Evolutionary conservation across 2,329 filamentous ascomycete species (phyloP), one percentile per base, ranked within the genome.

Genomic region (Cercospora zeina): DNA sequence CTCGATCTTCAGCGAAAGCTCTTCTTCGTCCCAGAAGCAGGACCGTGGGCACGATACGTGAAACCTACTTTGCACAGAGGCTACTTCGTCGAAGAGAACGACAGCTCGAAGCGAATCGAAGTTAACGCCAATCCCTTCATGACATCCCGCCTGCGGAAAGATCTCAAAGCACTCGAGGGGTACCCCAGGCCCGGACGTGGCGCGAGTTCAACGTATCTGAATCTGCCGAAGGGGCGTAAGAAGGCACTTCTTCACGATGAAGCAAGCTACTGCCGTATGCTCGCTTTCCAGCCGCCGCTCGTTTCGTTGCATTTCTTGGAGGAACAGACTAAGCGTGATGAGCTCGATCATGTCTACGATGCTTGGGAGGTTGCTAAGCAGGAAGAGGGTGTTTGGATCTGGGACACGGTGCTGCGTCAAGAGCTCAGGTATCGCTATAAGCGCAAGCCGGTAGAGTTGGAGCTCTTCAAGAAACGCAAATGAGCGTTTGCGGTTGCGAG

Each of bases 1-100:
- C n/a, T 49, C 1, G 21, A 36, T 19, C 54, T 66, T 3, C 64
- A 62, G 37, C 56, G 64, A n/a, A 58, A 58, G 24, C 59, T 65
- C 24, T 67, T 64, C 59, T 59, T 64, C 60, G 11, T 27, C 5
- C 54, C 54, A 0, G 39, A 33, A 5, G 34, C 36, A 14, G 58
- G 58, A 2, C 62, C 58, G 14, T 47, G 39, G 45, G 57, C 42
- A 14, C 34, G 13, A 24, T 4, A 51, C 3, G 56, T 36, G 7
- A 21, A 5, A 8, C 14, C 21, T 27, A 3, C 21, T 16, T 10
- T 51, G 19, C 9, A 39, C 21, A 51, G 13, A 5, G 27, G n/a
- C 7, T 27, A 33, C 9, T 51, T 59, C 47, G 57, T 59, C 21
- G 13, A 16, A 30, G 9, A 27, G 2, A 10, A 51, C 14, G 6